These are phyloP conservation scores for Ogataea nitratoaversa DNA, from an alignment of 805 yeast genomes.

Conservation along the genomic window DNA sequence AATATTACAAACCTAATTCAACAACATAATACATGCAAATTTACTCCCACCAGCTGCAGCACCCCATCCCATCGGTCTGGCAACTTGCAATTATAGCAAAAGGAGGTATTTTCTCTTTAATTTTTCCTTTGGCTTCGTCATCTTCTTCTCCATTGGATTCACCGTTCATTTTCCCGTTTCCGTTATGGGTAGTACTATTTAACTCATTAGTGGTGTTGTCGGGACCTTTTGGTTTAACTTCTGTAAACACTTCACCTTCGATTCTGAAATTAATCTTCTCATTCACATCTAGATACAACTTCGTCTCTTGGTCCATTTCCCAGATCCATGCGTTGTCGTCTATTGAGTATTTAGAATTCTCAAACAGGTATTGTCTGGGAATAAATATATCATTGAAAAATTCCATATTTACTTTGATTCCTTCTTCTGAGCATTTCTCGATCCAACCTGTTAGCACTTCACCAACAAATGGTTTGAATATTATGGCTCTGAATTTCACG, in stretches of 20 bases:
- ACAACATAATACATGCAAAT: too few relatives aligned
- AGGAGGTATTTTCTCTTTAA: conserved; percentile 56
- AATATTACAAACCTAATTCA: too few relatives aligned
- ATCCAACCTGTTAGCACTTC: conserved; percentile 93
- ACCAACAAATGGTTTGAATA: conserved; percentile 93
- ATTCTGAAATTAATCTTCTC: conserved; percentile 90
- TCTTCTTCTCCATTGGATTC: conserved; percentile 23
- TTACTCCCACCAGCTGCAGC: conserved; percentile 91
- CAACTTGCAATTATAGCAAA: conserved; percentile 86
- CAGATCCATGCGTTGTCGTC: conserved; percentile 96
- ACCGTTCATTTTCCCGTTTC: conserved; percentile 14
- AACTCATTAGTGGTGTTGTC: conserved; percentile 36
- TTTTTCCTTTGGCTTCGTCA: conserved; percentile 31
- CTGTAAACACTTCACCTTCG: conserved; percentile 82
- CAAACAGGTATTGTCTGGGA: conserved; percentile 79
- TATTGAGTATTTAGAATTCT: conserved; percentile 37
- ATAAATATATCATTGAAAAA: conserved; percentile 91
- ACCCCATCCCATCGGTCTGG: conserved; percentile 95
- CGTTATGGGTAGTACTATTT: conserved; percentile 25
- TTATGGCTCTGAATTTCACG: conserved; percentile 67
- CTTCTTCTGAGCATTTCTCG: conserved; percentile 80
- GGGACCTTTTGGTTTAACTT: conserved; percentile 76
- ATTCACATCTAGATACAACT: conserved; percentile 80
- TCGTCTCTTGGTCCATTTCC: conserved; percentile 67
- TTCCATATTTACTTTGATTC: conserved; percentile 78